Evolutionary conservation across 805 yeast genomes (phyloP), one percentile per base, ranked within the genome.

Genomic region (Monosporozyma aerobia): DNA sequence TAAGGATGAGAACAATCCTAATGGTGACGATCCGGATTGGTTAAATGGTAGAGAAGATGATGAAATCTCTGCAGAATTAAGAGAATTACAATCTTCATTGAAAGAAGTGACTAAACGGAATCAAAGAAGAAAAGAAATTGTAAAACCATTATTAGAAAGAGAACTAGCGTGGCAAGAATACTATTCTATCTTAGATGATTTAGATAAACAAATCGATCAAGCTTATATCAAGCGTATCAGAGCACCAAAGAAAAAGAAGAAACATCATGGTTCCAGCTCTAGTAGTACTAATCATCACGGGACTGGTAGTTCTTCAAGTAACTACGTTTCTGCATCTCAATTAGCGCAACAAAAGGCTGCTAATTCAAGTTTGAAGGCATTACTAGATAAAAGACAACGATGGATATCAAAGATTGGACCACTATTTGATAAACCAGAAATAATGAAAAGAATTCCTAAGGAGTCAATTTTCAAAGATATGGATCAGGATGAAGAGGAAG

Each of bases 131-230:
- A 87, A 87, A 67, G 75, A 79, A 54, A 71, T 74, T 43, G 63
- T 94, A 39, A 70, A 83, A 27, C 95, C 96, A 0, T 61, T 84
- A 0, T 77, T 94, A 14, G 92, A 90, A 59, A 94, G 87, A 57
- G 95, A 87, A 60, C 75, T 94, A 61, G 96, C 97, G 29, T 94
- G 90, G 82, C 97, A 92, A 66, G 99, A 94, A 67, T 94, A 88
- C 67, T 75, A 83, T 54, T 85, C 92, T 11, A 90, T 94, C 51
- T 69, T 90, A 54, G 98, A 94, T 53, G 98, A 94, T 64, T 74
- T 94, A 59, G 97, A 94, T 67, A 94, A 92, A 67, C 99, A 94
- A 69, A 90, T 94, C 39, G 99, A 94, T 65, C 97, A 88, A 67
- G 90, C 95, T 22, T 94, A 90, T 65, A 72, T 86, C 57, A 86